Percentiles rank a stretch among this genome's conserved stretches.
phyloP scores from a whole-genome alignment of 306 rosid genomes.

The Herpetospermum pedunculosum region DNA sequence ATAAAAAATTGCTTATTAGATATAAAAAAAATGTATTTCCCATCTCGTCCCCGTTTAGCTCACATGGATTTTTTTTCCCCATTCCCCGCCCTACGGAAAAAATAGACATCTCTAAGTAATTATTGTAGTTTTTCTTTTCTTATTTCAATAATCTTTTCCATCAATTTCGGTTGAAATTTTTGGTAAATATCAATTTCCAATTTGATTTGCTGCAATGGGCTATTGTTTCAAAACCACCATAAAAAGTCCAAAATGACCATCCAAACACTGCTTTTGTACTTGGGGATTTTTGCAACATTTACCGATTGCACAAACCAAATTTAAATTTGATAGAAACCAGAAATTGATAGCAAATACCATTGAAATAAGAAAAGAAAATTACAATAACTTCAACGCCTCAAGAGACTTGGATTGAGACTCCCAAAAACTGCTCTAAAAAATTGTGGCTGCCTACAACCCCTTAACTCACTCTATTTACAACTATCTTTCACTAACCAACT shows the following conservation, averaged over 20 bases:
- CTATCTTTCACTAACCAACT: neutral
- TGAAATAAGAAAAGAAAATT: neutral
- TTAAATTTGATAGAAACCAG: neutral
- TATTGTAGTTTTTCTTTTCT: no score
- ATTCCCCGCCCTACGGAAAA: no score
- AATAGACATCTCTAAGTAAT: no score
- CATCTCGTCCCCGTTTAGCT: no score
- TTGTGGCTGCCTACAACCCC: neutral
- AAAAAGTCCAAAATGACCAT: neutral
- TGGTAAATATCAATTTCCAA: neutral
- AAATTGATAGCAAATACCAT: neutral
- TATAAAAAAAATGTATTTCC: no score
- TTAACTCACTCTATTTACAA: neutral
- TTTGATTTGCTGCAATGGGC: neutral
- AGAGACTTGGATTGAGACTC: neutral
- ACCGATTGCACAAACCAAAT: no score
- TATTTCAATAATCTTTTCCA: no score
- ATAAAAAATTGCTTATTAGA: no score
- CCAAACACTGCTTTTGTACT: neutral
- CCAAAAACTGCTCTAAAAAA: neutral
- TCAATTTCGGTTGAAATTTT: neutral
- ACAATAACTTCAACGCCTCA: no score
- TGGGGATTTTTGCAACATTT: no score
- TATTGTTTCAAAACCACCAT: neutral
- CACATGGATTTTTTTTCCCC: no score